Percentiles rank a stretch among this genome's conserved stretches.
These are phyloP conservation scores for Amanita jacksonii DNA, from an alignment of 768 basidiomycete genomes.

Conservation along the genomic window DNA sequence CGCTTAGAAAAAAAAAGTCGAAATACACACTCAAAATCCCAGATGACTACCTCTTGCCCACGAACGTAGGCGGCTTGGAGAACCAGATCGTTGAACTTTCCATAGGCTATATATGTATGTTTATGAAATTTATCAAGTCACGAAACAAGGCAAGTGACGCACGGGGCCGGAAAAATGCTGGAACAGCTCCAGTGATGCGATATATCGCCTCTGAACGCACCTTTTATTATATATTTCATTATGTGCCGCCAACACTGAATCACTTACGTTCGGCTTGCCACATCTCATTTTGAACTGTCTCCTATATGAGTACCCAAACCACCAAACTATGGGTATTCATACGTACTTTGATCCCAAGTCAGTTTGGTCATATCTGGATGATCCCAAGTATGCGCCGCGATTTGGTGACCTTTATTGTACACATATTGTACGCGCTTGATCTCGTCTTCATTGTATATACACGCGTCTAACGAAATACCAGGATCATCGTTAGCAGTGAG, in stretches of 20 bases:
- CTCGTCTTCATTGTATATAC: constrained; percentile 26
- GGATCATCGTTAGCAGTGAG: neutral
- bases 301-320: neutral
- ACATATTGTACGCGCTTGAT: constrained; percentile 24
- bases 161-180: constrained; percentile 30
- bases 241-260: no score
- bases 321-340: no score
- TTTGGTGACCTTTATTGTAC: constrained; percentile 31
- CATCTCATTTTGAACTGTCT: constrained; percentile 18
- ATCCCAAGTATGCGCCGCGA: constrained; percentile 41
- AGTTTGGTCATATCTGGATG: constrained; percentile 29
- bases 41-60: constrained; percentile 27
- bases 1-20: no score
- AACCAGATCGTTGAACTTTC: constrained; percentile 39
- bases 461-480: constrained; percentile 16
- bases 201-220: constrained; percentile 17
- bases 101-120: constrained; percentile 23
- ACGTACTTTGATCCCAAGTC: constrained; percentile 21
- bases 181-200: constrained; percentile 23
- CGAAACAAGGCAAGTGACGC: constrained; percentile 1
- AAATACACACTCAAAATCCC: constrained; percentile 30
- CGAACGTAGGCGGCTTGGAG: constrained; percentile 25
- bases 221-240: no score
- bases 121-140: neutral
- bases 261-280: constrained; percentile 15